Evolutionary conservation across 2,329 filamentous ascomycete species (phyloP).

Genomic region (Lachnellula willkommii): DNA sequence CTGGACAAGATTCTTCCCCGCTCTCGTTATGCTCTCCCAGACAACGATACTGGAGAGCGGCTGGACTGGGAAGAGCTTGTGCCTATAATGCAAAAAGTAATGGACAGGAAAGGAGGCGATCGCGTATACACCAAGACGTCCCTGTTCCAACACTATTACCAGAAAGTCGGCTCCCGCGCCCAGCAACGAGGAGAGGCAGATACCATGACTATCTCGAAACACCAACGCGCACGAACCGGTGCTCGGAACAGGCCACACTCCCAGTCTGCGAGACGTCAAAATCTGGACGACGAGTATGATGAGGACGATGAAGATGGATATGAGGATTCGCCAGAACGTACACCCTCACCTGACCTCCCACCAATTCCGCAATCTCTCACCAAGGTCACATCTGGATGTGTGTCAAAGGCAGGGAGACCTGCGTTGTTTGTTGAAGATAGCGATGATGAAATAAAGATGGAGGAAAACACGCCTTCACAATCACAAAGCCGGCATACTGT

Average conservation of each 20-base stretch:
- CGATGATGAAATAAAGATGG: background rate
- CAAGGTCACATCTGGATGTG: background rate
- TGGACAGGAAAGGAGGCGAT: background rate
- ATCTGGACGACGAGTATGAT: background rate
- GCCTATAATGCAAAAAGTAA: conserved; percentile 5
- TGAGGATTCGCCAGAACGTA: background rate
- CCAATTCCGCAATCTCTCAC: background rate
- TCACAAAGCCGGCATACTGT: no score
- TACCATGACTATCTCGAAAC: background rate
- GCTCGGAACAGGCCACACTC: background rate
- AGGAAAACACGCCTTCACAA: no score
- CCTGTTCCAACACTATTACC: conserved; percentile 14
- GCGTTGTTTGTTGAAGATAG: background rate
- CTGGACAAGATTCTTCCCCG: conserved; percentile 3
- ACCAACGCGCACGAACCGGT: background rate
- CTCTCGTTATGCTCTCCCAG: background rate
- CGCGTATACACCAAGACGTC: conserved; percentile 3
- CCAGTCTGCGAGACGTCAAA: background rate
- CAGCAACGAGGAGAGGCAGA: background rate
- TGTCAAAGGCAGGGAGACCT: background rate
- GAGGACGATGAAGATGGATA: background rate
- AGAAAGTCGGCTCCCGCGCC: conserved; percentile 7
- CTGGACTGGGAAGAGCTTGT: conserved; percentile 2
- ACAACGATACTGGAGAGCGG: background rate
- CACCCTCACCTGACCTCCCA: background rate